These are phyloP conservation scores for Dioscorea cayenensis DNA, from an alignment of 116 monocot species.

Conservation along the genomic window DNA sequence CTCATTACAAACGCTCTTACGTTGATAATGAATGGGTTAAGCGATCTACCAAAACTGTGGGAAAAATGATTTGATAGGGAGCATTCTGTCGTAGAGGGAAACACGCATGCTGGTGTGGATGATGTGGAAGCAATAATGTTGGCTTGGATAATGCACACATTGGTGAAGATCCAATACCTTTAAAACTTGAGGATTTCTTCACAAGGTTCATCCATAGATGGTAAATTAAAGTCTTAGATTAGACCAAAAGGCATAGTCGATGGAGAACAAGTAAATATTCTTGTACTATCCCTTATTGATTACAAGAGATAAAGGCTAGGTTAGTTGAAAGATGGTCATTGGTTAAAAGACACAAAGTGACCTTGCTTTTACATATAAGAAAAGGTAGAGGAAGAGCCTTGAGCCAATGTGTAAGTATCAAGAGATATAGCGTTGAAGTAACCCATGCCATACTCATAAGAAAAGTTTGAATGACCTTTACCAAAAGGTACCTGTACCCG, in stretches of 20 bases:
- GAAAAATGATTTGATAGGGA: too few species aligned
- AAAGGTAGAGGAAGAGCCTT: conserved; percentile 1
- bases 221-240: background rate
- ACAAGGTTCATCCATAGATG: conserved; percentile 1
- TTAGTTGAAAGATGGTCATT: background rate
- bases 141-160: too few species aligned
- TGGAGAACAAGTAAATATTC: conserved; percentile 7
- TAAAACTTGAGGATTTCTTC: too few species aligned
- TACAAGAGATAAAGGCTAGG: conserved; percentile 1
- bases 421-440: conserved; percentile 9
- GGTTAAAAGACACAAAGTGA: background rate
- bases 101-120: too few species aligned
- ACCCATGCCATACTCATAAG: conserved; percentile 14
- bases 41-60: too few species aligned
- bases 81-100: too few species aligned
- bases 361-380: conserved; percentile 1
- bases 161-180: too few species aligned
- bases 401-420: conserved; percentile 6
- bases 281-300: conserved; percentile 2
- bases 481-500: conserved; percentile 18
- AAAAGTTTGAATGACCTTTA: conserved; percentile 21
- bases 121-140: too few species aligned
- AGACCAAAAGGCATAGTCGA: background rate
- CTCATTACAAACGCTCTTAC: too few species aligned
- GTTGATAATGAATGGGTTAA: too few species aligned